Base-by-base conservation (phyloP, 768 basidiomycete genomes). In the Candolleomyces efflorescens region DNA sequence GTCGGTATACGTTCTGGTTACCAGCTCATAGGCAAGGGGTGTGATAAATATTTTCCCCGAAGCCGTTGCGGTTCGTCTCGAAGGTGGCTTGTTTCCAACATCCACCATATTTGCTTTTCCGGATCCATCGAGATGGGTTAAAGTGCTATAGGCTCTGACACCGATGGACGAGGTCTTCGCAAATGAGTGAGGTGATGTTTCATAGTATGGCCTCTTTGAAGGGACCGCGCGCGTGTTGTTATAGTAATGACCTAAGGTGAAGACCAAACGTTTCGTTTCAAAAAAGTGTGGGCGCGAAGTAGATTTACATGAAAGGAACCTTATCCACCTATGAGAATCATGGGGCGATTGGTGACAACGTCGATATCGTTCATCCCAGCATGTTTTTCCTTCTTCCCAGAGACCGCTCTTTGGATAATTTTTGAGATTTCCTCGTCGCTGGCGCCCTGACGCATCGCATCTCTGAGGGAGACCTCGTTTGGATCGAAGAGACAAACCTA, bases 251-350 rank as follows among this genome's bases (percentile, higher is more conserved):
- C 22, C 17, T 46, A n/a, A 7, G 13, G 20, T 27, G 53, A 49
- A 43, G 48, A 32, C 41, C 38, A 24, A 15, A 44, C 32, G 54
- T 22, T 39, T 20, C 23, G 32, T 22, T 55, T 41, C 11, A 53
- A 53, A 45, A 4, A 47, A 24, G 13, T 17, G 23, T 51, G 18
- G 49, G 49, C 20, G 27, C 24, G 27, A 50, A 3, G 24, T 24
- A 32, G 10, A 11, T 5, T 44, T 53, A 48, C 43, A 53, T 23
- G 38, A 53, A 68, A 73, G 69, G 62, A 69, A 67, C 83, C 82
- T 90, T 82, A 95, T 86, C 93, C 93, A 73, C 93, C 94, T 71
- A 95, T 95, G 60, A 92, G 75, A 61, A 94, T 94, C 92, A 95
- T 95, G 11, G 92, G 89, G 52, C 89, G 78, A 73, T 93, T 94